phyloP scores from a whole-genome alignment of 768 basidiomycete genomes.

The Suillus hirtellus region DNA sequence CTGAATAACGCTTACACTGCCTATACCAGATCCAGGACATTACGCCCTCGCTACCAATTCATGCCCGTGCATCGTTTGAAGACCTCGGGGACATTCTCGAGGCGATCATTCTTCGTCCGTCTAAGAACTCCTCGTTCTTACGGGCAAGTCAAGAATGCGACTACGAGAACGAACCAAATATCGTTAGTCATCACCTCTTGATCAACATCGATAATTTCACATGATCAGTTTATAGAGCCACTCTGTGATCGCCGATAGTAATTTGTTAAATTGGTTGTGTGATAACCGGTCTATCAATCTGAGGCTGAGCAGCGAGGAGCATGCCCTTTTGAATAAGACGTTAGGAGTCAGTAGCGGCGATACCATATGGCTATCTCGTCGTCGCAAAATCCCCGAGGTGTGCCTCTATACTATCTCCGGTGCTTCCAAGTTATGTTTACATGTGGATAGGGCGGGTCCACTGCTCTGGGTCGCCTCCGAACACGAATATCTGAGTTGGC shows the following conservation, averaged over 20 bases:
- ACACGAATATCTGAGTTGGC: constrained; percentile 68
- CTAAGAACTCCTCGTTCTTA: constrained; percentile 27
- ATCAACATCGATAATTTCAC: neutral
- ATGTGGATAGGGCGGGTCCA: constrained; percentile 76
- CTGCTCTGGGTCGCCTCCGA: constrained; percentile 71
- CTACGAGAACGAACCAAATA: constrained; percentile 22
- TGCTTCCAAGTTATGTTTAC: constrained; percentile 17
- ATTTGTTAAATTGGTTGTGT: constrained; percentile 48
- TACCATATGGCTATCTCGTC: constrained; percentile 58
- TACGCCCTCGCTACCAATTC: constrained; percentile 31
- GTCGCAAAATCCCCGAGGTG: constrained; percentile 55
- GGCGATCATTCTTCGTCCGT: constrained; percentile 33
- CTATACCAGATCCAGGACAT: constrained; percentile 36
- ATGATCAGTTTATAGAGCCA: constrained; percentile 42
- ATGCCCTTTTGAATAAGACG: constrained; percentile 37
- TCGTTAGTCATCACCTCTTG: constrained; percentile 25
- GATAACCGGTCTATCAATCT: constrained; percentile 31
- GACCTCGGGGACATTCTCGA: constrained; percentile 33
- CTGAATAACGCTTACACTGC: constrained; percentile 14
- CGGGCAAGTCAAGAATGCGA: constrained; percentile 25
- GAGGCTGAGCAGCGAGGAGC: constrained; percentile 27
- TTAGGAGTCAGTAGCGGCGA: constrained; percentile 51
- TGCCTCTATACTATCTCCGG: constrained; percentile 20
- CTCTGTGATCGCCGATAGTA: constrained; percentile 48
- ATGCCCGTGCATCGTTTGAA: constrained; percentile 24